Evolutionary conservation across 805 yeast species (phyloP).

Genomic region (Candida montana): DNA sequence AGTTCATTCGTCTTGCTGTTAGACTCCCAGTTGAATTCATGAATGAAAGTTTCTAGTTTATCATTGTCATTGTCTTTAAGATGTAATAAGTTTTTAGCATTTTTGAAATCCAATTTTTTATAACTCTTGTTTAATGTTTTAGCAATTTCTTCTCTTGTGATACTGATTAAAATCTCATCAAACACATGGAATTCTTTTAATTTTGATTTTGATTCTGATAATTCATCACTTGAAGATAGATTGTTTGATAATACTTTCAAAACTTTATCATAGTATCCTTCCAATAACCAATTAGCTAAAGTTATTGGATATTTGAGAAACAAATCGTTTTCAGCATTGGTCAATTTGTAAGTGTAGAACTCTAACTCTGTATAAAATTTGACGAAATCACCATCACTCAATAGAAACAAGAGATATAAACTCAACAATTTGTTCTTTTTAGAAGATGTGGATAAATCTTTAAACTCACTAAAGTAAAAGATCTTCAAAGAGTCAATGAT

Average conservation of each 20-base stretch:
- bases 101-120: conserved; percentile 67
- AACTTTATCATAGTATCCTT: conserved; percentile 91
- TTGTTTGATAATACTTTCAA: conserved; percentile 35
- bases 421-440: conserved; percentile 73
- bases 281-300: conserved; percentile 91
- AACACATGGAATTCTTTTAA: conserved; percentile 76
- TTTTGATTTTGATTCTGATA: conserved; percentile 25
- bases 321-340: conserved; percentile 55
- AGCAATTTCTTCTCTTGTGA: conserved; percentile 84
- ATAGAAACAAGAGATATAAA: conserved; percentile 65
- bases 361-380: conserved; percentile 90
- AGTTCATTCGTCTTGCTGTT: conserved; percentile 38
- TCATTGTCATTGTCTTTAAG: conserved; percentile 57
- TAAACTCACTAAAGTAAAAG: conserved; percentile 51
- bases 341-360: conserved; percentile 43
- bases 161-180: conserved; percentile 65
- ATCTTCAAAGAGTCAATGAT: conserved; percentile 70
- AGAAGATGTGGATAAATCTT: conserved; percentile 37
- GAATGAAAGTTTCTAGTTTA: conserved; percentile 48
- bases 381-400: conserved; percentile 80
- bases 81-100: conserved; percentile 77
- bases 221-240: conserved; percentile 43
- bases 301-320: conserved; percentile 79
- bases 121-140: conserved; percentile 78
- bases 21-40: conserved; percentile 54